These are phyloP conservation scores for Antitrichia curtipendula DNA, from an alignment of 225 moss, liverwort and hornwort species.

Conservation along the genomic window DNA sequence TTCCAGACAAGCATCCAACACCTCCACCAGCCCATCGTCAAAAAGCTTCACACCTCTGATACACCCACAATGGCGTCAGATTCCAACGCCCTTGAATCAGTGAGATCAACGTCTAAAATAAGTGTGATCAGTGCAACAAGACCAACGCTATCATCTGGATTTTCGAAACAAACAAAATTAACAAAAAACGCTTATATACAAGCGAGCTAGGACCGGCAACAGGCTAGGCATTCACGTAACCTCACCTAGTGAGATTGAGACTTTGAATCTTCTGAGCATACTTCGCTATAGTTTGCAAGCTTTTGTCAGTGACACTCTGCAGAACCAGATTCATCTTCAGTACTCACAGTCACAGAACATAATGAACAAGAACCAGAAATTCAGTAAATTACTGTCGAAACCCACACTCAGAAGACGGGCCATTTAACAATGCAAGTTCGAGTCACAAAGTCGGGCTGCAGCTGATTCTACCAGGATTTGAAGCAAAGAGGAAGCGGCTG, in stretches of 20 bases:
- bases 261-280: conserved; percentile 41
- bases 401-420: background rate
- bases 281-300: conserved; percentile 40
- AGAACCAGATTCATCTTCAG: conserved; percentile 1
- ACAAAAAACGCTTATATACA: background rate
- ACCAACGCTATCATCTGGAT: background rate
- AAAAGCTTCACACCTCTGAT: conserved; percentile 91
- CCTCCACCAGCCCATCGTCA: conserved; percentile 61
- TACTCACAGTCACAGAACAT: background rate
- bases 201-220: background rate
- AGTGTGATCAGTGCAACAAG: background rate
- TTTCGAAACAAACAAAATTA: background rate
- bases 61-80: conserved; percentile 7
- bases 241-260: conserved; percentile 85
- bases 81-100: background rate
- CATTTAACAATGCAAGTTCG: background rate
- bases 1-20: conserved; percentile 46
- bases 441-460: background rate
- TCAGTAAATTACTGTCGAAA: background rate
- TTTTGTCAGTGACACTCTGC: conserved; percentile 62
- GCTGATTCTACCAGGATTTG: background rate
- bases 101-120: background rate
- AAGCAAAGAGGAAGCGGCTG: background rate
- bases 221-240: background rate
- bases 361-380: background rate